These are phyloP conservation scores for Malbranchea zuffiana DNA, from an alignment of 2,329 filamentous ascomycete genomes.

Conservation along the genomic window DNA sequence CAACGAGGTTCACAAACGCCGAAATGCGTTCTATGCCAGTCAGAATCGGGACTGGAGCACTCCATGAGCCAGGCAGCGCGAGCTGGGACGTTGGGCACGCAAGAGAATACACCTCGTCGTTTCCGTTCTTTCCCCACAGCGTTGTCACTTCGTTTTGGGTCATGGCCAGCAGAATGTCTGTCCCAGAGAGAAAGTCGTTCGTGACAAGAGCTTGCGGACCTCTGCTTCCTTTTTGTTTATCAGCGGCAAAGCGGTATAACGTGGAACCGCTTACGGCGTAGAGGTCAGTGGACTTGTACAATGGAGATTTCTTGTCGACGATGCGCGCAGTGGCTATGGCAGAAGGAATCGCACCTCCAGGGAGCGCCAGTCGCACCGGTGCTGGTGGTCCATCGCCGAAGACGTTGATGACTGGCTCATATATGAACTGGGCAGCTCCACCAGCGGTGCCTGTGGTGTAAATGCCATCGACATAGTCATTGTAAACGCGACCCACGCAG, in stretches of 20 bases:
- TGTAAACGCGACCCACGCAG: neutral
- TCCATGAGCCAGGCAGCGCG: neutral
- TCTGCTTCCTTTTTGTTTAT: conserved; percentile 4
- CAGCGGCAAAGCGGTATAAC: conserved; percentile 2
- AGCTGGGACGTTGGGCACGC: neutral
- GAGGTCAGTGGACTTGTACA: conserved; percentile 3
- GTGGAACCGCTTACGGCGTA: conserved; percentile 3
- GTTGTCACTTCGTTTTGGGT: neutral
- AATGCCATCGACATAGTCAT: neutral
- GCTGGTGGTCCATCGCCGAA: neutral
- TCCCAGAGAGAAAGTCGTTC: neutral
- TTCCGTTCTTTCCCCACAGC: neutral
- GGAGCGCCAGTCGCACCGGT: neutral
- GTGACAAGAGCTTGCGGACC: neutral
- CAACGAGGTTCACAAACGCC: conserved; percentile 1
- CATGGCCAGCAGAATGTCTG: neutral
- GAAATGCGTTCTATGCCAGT: conserved; percentile 1
- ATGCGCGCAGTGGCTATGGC: conserved; percentile 4
- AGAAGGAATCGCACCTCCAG: conserved; percentile 1
- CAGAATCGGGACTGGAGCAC: conserved; percentile 1
- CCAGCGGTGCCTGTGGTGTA: neutral
- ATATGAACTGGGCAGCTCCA: conserved; percentile 2
- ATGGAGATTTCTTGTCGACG: neutral
- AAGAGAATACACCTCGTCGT: neutral
- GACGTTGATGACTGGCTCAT: conserved; percentile 1